Base-by-base conservation (phyloP, 805 yeast species). In the Wickerhamiella qilinensis region DNA sequence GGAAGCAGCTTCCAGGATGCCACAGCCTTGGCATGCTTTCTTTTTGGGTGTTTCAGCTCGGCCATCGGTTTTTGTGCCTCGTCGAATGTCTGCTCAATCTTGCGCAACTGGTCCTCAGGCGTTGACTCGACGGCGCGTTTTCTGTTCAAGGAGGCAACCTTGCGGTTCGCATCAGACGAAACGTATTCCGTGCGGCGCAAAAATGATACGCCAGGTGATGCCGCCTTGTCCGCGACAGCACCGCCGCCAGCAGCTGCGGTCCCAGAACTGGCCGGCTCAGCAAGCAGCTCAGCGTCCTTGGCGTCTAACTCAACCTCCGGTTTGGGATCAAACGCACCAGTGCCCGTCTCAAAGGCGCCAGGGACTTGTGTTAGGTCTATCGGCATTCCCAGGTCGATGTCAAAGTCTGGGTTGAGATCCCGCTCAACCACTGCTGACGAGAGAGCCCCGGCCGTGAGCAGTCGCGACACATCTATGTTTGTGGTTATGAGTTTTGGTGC, bases 131-230 rank as follows among this genome's bases (percentile, higher is more conserved):
- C 56, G 42, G 52, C 50, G 30, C 48, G 43, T 36, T 45, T 41
- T 19, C 42, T 43, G 37, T 46, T 43, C 19, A 46, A 50, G 22
- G 47, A 46, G 14, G 50, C 51, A 7, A 16, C 20, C 38, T 43
- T 45, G 21, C 54, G 51, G 38, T 59, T 53, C 38, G 67, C 67
- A 37, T 73, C 76, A 28, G 80, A 73, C 9, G 93, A 71, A 42
- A 84, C 79, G 56, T 88, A 88, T 55, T 91, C 97, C 0, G 98
- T 88, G 62, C 97, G 75, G 63, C 96, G 76, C 55, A 88, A 67
- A 60, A 88, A 86, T n/a, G 82, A 69, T 12, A 81, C 80, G 5
- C 58, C 53, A 1, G 59, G 58, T 16, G 54, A 43, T 28, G 49
- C 51, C 12, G 47, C 33, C 20, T 37, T 34, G 4, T 24, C 18